Conservation (phyloP, 23 red algal species). For the Gracilaria domingensis region DNA sequence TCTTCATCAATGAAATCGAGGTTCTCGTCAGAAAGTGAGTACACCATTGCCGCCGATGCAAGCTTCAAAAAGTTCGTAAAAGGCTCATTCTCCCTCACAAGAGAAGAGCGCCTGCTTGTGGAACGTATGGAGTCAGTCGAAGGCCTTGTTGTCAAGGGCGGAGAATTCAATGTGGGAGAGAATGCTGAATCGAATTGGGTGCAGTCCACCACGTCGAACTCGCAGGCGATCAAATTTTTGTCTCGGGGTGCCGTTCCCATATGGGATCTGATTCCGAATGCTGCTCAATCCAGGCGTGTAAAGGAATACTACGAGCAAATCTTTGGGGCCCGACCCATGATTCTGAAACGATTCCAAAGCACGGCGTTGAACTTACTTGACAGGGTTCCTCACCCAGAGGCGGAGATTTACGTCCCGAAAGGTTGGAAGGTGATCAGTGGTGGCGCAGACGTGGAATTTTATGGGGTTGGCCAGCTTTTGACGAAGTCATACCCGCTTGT, state of each 20-base stretch:
- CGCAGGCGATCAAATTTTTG: conserved; percentile 47
- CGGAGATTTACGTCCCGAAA: conserved; percentile 40
- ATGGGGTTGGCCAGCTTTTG: conserved; percentile 39
- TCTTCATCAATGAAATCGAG: conserved; percentile 34
- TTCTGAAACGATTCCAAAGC: conserved; percentile 62
- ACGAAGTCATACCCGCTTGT: conserved; percentile 53
- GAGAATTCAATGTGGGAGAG: neutral
- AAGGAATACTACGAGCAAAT: conserved; percentile 36
- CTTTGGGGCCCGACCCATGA: conserved; percentile 30
- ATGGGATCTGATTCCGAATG: conserved; percentile 42
- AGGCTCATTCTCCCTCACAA: conserved; percentile 37
- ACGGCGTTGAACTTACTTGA: neutral
- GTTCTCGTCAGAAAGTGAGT: conserved; percentile 44
- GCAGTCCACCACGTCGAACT: conserved; percentile 1
- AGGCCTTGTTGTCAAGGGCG: conserved; percentile 41
- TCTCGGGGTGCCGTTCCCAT: conserved; percentile 27
- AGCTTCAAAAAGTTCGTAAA: conserved; percentile 33
- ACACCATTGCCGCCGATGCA: conserved; percentile 24
- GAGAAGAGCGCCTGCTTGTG: conserved; percentile 20
- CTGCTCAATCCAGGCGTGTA: conserved; percentile 7
- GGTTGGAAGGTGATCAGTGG: conserved; percentile 64
- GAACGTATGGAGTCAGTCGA: conserved; percentile 39
- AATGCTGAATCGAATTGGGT: conserved; percentile 19
- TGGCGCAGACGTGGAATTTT: conserved; percentile 43
- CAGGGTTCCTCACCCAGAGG: conserved; percentile 36